Conservation (phyloP, 2,329 filamentous ascomycete species). For the Pestalotiopsis sp. region DNA sequence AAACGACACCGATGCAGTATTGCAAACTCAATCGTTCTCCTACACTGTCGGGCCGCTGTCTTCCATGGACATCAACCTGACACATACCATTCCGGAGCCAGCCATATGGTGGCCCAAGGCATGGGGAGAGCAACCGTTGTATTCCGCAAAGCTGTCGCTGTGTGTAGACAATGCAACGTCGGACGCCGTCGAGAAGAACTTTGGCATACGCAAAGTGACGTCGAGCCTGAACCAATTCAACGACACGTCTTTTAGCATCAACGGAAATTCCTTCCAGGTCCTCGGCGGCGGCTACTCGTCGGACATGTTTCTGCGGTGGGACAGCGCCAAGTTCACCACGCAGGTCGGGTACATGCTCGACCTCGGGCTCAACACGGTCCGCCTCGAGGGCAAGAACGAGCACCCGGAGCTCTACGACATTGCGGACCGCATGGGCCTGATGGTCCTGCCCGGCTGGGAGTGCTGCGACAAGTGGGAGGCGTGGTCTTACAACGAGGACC, state of each 20-base stretch:
- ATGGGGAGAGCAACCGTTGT: conserved; percentile 61
- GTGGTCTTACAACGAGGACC: conserved; percentile 62
- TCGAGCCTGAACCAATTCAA: conserved; percentile 53
- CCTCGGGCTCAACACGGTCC: conserved; percentile 65
- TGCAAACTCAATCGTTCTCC: conserved; percentile 13
- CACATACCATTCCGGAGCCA: conserved; percentile 42
- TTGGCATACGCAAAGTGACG: conserved; percentile 58
- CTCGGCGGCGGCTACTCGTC: conserved; percentile 62
- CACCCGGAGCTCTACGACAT: conserved; percentile 63
- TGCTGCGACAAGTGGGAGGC: conserved; percentile 72
- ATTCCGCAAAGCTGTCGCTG: conserved; percentile 36
- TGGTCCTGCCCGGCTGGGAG: conserved; percentile 67
- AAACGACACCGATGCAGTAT: conserved; percentile 17
- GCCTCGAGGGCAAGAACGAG: conserved; percentile 67
- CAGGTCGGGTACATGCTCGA: conserved; percentile 59
- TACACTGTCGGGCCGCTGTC: conserved; percentile 38
- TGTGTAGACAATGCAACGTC: conserved; percentile 27
- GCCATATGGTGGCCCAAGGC: conserved; percentile 63
- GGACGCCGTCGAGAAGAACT: conserved; percentile 38
- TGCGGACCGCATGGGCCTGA: conserved; percentile 60
- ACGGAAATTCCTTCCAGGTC: conserved; percentile 61
- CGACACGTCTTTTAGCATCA: conserved; percentile 59
- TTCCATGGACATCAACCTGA: conserved; percentile 40
- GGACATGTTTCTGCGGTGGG: conserved; percentile 65
- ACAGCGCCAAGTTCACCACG: conserved; percentile 44